Percentiles rank a stretch among this genome's conserved stretches.
Conservation (phyloP, 139 green algal genomes). For the Auxenochlorella pyrenoidosa region DNA sequence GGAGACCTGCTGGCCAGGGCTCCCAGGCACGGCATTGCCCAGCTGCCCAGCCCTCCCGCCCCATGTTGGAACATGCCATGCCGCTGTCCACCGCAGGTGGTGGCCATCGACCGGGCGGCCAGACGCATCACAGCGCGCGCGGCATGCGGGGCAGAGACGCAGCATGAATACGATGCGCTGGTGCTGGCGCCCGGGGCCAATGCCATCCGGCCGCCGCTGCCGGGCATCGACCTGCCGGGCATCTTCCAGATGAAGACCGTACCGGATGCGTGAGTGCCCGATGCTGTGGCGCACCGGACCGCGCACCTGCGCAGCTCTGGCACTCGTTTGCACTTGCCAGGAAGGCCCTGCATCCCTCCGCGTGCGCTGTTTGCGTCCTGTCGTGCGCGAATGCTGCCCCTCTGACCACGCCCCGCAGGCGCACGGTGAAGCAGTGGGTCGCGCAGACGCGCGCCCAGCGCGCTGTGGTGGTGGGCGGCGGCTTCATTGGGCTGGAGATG, state of each 20-base stretch:
- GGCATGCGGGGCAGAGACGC: constrained; percentile 2
- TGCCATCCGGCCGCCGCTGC: constrained; percentile 56
- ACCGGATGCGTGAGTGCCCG: constrained; percentile 41
- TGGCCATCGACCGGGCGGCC: constrained; percentile 43
- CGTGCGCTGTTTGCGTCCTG: too few relatives aligned
- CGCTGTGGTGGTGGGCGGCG: constrained; percentile 58
- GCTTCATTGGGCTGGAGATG: constrained; percentile 70
- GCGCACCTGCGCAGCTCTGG: too few relatives aligned
- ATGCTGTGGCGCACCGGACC: too few relatives aligned
- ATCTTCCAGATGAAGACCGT: constrained; percentile 64
- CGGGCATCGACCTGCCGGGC: constrained; percentile 61
- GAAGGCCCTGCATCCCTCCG: too few relatives aligned
- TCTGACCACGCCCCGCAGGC: neutral
- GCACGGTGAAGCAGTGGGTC: constrained; percentile 42
- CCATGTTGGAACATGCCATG: neutral
- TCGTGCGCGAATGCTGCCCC: too few relatives aligned
- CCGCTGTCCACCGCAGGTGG: constrained; percentile 4
- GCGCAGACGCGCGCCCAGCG: constrained; percentile 44
- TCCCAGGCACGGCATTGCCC: too few relatives aligned
- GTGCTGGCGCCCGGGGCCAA: constrained; percentile 57
- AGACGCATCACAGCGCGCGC: constrained; percentile 32
- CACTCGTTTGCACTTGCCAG: too few relatives aligned
- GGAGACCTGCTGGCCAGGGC: too few relatives aligned
- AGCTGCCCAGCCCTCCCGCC: neutral
- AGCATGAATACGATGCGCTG: constrained; percentile 56